phyloP scores from a whole-genome alignment of 176 grass and related monocot genomes.

The Aegilops longissima region DNA sequence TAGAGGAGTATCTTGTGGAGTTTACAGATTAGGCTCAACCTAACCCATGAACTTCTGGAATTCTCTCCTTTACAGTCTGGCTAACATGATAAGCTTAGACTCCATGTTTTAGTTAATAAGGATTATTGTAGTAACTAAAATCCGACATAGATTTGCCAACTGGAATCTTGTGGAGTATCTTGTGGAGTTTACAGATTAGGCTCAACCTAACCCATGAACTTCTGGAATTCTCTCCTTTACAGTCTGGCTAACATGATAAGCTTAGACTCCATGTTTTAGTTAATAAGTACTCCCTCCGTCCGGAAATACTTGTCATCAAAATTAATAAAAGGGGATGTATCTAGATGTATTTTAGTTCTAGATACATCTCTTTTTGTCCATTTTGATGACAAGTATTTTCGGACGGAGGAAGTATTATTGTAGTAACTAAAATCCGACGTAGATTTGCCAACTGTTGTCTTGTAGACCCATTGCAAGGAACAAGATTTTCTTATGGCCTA shows the following conservation, averaged over 20 bases:
- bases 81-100: background rate
- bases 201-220: background rate
- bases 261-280: background rate
- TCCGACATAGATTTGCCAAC: background rate
- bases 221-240: background rate
- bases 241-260: background rate
- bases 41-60: background rate
- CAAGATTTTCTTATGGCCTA: background rate
- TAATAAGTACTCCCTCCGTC: background rate
- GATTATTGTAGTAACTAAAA: background rate
- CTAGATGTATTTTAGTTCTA: too few species aligned
- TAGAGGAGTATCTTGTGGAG: background rate
- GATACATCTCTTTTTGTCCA: too few species aligned
- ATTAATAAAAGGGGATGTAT: too few species aligned
- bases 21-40: constrained; percentile 13
- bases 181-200: background rate
- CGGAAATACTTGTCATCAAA: too few species aligned
- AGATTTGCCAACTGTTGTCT: background rate
- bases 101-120: background rate
- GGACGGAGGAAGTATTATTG: background rate
- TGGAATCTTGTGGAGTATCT: background rate
- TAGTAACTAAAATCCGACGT: background rate
- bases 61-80: background rate
- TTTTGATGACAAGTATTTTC: too few species aligned
- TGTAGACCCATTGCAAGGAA: background rate